Base-by-base conservation (phyloP, 2,329 filamentous ascomycete species). In the Fragosphaeria purpurea region DNA sequence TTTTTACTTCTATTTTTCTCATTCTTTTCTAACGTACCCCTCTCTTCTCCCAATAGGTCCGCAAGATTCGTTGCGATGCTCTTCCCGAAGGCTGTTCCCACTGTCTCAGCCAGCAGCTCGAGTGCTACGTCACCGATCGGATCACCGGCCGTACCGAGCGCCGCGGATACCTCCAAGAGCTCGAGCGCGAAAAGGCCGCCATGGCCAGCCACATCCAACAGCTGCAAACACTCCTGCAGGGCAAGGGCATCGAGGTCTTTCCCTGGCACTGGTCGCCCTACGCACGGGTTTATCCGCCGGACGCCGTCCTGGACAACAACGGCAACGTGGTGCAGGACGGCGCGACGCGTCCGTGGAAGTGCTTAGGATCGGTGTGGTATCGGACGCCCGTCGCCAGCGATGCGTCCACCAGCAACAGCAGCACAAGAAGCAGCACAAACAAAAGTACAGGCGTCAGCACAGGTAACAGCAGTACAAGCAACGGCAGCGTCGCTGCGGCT, bases 51-150 rank as follows among this genome's bases (percentile, higher is more conserved):
- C 4, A 2, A 13, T 34, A 88, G 85, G 75, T 88, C 52, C 81
- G 88, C 58, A 95, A 95, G 69, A 94, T 94, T 60, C 81, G 86
- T 62, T 94, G 88, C 73, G 88, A 94, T 70, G 84, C 82, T 49
- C 74, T 85, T 41, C 80, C 85, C 35, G 83, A 86, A 57, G 88
- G 87, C 55, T 95, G 88, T 69, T 87, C 86, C 55, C 85, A 87
- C 60, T 95, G 88, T 70, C 71, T 80, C 59, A 82, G 85, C 65
- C 85, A 86, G 63, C 82, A 80, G 56, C 80, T 85, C 59, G 79
- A 86, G 61, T 95, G 88, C 69, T 83, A 80, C 67, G 89, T 89
- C 49, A 95, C 88, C 52, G 88, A 95, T 65, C 82, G 88, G 59
- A 88, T 93, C 61, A 90, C 86, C 4, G 86, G 88, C 52, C 83